Percentiles rank a stretch among this genome's conserved stretches.
phyloP scores from a whole-genome alignment of 192 early-diverging fungal species.

The Gigaspora rosea region DNA sequence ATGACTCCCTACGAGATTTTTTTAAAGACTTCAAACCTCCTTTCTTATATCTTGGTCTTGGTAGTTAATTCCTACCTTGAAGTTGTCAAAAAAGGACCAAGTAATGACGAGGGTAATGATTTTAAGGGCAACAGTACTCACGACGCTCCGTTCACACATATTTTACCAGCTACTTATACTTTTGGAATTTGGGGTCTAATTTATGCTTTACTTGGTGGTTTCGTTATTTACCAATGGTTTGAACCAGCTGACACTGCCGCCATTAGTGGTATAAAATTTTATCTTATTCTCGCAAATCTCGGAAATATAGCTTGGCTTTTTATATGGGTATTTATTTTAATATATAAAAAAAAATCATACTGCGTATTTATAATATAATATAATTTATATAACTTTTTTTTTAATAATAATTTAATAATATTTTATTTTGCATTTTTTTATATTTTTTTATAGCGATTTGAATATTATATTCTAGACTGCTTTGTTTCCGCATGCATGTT shows the following conservation, averaged over 20 bases:
- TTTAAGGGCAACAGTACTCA: not conserved
- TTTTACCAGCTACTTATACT: constrained; percentile 1
- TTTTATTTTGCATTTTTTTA: not conserved
- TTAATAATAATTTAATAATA: not conserved
- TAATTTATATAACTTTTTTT: not conserved
- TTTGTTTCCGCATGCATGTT: not conserved
- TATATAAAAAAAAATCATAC: not conserved
- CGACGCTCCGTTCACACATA: not conserved
- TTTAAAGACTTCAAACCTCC: not conserved
- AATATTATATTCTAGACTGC: not conserved
- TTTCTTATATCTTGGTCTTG: not conserved
- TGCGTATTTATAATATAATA: not conserved
- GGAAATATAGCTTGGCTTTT: not conserved
- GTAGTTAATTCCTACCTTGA: not conserved
- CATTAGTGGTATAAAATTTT: constrained; percentile 13
- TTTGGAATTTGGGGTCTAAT: constrained; percentile 21
- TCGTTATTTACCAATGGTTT: constrained; percentile 30
- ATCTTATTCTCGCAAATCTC: constrained; percentile 4
- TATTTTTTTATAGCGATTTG: not conserved
- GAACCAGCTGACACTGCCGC: not conserved
- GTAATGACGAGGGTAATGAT: not conserved
- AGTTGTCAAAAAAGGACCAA: not conserved
- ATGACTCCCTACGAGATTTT: not conserved
- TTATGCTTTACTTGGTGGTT: constrained; percentile 5
- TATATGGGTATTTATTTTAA: constrained; percentile 15